Conservation (phyloP, 495 filamentous ascomycete genomes). For the Friedmanniomyces endolithicus region DNA sequence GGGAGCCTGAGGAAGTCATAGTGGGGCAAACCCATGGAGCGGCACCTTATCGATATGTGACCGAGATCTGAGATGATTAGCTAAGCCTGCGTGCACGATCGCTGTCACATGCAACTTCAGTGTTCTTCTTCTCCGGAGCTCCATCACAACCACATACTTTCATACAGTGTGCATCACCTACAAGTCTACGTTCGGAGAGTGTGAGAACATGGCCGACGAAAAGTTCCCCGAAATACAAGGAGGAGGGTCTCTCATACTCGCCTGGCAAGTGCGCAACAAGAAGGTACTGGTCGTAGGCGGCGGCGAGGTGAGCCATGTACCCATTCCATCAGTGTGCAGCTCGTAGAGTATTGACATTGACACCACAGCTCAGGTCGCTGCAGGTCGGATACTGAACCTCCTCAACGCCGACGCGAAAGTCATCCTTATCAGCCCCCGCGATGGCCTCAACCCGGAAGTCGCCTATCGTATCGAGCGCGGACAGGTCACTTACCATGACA, state of each 20-base stretch:
- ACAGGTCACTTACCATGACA: slow-evolving; percentile 66
- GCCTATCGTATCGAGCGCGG: slow-evolving; percentile 59
- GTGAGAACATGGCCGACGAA: background rate
- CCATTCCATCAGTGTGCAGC: background rate
- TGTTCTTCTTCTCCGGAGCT: background rate
- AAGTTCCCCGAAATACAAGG: slow-evolving; percentile 67
- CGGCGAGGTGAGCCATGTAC: slow-evolving; percentile 56
- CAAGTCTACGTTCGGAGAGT: background rate
- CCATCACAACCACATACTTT: too few relatives aligned
- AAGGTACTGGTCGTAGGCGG: slow-evolving; percentile 79
- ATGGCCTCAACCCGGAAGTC: slow-evolving; percentile 78
- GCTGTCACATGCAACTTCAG: slow-evolving; percentile 7
- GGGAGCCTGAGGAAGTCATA: background rate
- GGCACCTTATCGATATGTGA: background rate
- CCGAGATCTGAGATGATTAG: background rate
- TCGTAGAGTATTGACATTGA: slow-evolving; percentile 22
- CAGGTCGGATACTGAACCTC: slow-evolving; percentile 79
- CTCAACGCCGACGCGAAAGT: slow-evolving; percentile 91
- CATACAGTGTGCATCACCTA: background rate
- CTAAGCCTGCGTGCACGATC: background rate
- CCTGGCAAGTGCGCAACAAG: slow-evolving; percentile 84
- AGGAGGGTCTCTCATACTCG: slow-evolving; percentile 82
- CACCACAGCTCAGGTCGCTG: slow-evolving; percentile 58
- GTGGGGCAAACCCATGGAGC: background rate
- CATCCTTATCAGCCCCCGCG: slow-evolving; percentile 66